Percentiles rank a stretch among this genome's conserved stretches.
Evolutionary conservation across 1,139 yeast species (phyloP).

Genomic region (Groenewaldozyma sp.): DNA sequence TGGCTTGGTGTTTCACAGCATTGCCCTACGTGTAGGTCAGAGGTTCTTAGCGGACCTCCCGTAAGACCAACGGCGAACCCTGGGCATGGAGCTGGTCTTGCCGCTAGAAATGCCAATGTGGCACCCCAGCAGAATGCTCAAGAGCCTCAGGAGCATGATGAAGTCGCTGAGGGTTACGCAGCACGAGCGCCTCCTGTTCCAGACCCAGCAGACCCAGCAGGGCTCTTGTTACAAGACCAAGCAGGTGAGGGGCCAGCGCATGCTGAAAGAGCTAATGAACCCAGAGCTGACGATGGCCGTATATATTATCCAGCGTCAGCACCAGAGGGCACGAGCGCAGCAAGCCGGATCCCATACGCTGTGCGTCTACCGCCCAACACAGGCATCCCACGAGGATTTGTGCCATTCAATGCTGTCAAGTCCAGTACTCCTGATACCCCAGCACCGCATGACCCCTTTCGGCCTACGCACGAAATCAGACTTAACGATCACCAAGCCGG

Average conservation of each 20-base stretch:
- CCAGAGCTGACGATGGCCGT: background rate
- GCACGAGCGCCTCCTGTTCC: too few species aligned
- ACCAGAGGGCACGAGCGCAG: background rate
- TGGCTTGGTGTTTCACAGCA: slow-evolving; percentile 90
- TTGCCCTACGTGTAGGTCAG: slow-evolving; percentile 84
- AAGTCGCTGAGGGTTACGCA: too few species aligned
- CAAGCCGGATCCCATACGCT: background rate
- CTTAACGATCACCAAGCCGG: too few species aligned
- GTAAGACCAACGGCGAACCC: background rate
- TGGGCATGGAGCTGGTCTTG: background rate
- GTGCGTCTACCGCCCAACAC: background rate
- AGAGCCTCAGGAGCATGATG: too few species aligned
- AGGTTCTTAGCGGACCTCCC: slow-evolving; percentile 36
- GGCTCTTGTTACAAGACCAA: too few species aligned
- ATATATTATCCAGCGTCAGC: background rate
- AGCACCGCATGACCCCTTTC: too few species aligned
- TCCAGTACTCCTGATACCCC: too few species aligned
- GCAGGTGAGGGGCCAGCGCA: background rate
- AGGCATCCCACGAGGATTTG: background rate
- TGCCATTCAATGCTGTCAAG: background rate
- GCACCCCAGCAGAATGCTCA: background rate
- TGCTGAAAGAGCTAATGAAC: background rate
- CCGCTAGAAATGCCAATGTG: background rate
- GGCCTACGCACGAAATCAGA: too few species aligned
- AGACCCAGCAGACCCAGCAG: too few species aligned